Conservation (phyloP, 768 basidiomycete genomes). For the Lactifluus echinatus region DNA sequence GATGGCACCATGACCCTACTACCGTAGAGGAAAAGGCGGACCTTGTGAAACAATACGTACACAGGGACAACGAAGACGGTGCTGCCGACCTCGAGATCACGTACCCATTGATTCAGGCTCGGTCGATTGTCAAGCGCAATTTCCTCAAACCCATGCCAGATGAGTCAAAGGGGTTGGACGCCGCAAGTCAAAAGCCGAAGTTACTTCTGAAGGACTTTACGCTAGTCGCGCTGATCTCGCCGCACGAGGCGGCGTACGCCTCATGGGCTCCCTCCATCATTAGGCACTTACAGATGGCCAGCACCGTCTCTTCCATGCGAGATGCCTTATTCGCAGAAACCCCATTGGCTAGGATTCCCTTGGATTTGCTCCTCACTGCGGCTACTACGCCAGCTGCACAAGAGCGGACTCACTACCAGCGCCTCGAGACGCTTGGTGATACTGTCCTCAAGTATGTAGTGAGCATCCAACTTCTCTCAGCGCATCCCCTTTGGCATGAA, state of each 20-base stretch:
- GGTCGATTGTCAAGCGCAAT: conserved; percentile 46
- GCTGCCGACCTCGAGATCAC: conserved; percentile 33
- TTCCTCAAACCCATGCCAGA: conserved; percentile 43
- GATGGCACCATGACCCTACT: conserved; percentile 48
- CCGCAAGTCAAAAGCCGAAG: conserved; percentile 20
- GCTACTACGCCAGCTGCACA: conserved; percentile 54
- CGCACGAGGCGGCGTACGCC: conserved; percentile 44
- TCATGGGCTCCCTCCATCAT: conserved; percentile 58
- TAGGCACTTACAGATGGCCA: conserved; percentile 45
- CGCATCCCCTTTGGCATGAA: conserved; percentile 72
- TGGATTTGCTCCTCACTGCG: conserved; percentile 42
- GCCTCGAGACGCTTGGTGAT: conserved; percentile 70
- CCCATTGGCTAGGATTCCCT: conserved; percentile 38
- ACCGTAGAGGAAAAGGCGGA: conserved; percentile 41
- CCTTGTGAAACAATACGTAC: conserved; percentile 32
- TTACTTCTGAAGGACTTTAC: conserved; percentile 41
- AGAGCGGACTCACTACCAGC: conserved; percentile 56
- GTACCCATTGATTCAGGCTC: conserved; percentile 58
- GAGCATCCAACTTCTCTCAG: conserved; percentile 49
- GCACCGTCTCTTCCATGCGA: conserved; percentile 45
- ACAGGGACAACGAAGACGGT: conserved; percentile 9
- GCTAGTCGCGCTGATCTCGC: conserved; percentile 44
- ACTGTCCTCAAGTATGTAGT: conserved; percentile 61
- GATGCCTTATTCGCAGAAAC: conserved; percentile 36
- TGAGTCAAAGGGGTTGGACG: conserved; percentile 21